Base-by-base conservation (phyloP, 2,329 filamentous ascomycete species). In the Sclerotinia sclerotiorum region DNA sequence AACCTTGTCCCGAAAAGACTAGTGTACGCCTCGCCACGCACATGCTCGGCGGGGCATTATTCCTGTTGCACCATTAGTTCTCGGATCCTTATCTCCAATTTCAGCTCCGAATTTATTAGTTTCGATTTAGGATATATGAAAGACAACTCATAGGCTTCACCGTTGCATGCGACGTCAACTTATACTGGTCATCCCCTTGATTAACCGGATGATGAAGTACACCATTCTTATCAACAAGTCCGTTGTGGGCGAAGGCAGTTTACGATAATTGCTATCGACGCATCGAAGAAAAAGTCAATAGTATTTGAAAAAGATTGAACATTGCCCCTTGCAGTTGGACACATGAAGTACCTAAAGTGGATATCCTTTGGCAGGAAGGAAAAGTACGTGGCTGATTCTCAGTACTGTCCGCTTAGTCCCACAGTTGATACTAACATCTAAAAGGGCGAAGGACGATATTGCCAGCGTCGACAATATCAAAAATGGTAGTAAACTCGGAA, bases 341-440 rank as follows among this genome's bases (percentile, higher is more conserved):
- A 51, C 15, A 67, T 67, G 65, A 63, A 62, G 32, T 63, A 63
- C 58, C 19, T 27, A 27, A 63, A 67, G 46, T 62, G 65, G 65
- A 24, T 62, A 24, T 54, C 57, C 13, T 13, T 54, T 63, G 56
- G 48, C 10, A 52, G 56, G 65, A 60, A 62, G 35, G 51, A 46
- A 44, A 52, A 42, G 65, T 67, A 67, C 13, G 65, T 67, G 49
- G 6, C 44, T 6, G 32, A 39, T 21, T 51, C 46, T 62, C n/a
- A 24, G 60, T 8, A 39, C 17, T 62, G 27, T 51, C 5, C n/a
- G 5, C n/a, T 39, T 17, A 51, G 13, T 32, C 35, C 19, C n/a
- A 48, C 17, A 19, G 4, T 51, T 51, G 46, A 65, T 44, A 44
- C 49, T 65, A 44, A 65, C 62, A 24, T 44, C 19, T 15, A 55